Evolutionary conservation across 75 land plant genomes (phyloP), one percentile per base, ranked within the genome.

Genomic region (Azolla pinnata): DNA sequence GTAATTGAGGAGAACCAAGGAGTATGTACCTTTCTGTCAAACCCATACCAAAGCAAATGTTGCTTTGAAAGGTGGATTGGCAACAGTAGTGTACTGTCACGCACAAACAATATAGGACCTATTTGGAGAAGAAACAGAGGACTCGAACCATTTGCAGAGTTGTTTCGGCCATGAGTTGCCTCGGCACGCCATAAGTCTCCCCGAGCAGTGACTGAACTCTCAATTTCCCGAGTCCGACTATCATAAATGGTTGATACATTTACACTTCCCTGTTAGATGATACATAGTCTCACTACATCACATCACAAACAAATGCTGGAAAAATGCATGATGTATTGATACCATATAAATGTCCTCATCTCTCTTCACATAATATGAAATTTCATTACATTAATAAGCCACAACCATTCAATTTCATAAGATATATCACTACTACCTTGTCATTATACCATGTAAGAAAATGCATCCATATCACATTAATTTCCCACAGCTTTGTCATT

Each of bases 1-100:
- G n/a, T n/a, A n/a, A n/a, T n/a, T n/a, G n/a, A n/a, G n/a, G n/a
- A n/a, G n/a, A n/a, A n/a, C n/a, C n/a, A n/a, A n/a, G n/a, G n/a
- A n/a, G n/a, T n/a, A n/a, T n/a, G 38, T 75, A 85, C 95, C 96
- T 95, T 89, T 26, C 97, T 73, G 40, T 95, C 99, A 68, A 85
- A 95, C 18, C 99, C 99, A 74, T 95, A 95, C 99, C 99, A 95
- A 76, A 95, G 80, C 69, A 87, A 62, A 50, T 95, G 99, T 25
- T 81, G 85, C 72, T 86, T 90, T 64, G 96, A 89, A 29, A 90
- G 62, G 71, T 89, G 99, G 38, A 95, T 70, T n/a, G 97, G 91
- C 55, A 95, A 63, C 31, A 95, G 82, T 56, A 95, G 81, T 10
- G 91, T 89, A 26, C 86, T 69, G 66, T 91, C 91, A 33, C 99